Evolutionary conservation across 179 eudicot species (phyloP).

Genomic region (Carnegiea gigantea): DNA sequence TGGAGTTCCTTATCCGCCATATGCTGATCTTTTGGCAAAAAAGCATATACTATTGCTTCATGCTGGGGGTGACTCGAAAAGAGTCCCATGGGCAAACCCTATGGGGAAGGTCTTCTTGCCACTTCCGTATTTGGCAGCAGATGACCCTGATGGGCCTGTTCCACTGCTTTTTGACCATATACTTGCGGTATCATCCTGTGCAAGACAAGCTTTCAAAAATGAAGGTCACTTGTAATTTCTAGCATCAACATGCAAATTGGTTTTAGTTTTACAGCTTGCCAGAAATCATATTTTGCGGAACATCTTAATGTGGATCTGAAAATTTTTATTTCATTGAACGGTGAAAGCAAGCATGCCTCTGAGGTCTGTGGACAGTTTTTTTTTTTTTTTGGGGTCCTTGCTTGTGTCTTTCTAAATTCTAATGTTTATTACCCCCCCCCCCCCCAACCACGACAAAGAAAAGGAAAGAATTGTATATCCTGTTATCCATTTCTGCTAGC

Average conservation of each 20-base stretch:
- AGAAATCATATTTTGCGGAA: neutral
- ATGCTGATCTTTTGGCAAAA: conserved; percentile 53
- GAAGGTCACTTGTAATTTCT: conserved; percentile 58
- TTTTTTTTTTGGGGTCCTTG: neutral
- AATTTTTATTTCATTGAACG: neutral
- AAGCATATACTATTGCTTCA: conserved; percentile 89
- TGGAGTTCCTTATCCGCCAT: conserved; percentile 36
- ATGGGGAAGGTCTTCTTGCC: conserved; percentile 99
- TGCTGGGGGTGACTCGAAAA: conserved; percentile 99
- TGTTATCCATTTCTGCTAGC: neutral
- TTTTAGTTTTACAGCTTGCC: conserved; percentile 3
- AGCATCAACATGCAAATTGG: conserved; percentile 10
- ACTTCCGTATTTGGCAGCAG: conserved; percentile 91
- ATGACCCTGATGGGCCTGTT: conserved; percentile 97
- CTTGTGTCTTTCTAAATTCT: neutral
- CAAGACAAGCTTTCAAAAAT: conserved; percentile 88
- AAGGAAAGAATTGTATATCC: neutral
- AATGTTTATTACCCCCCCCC: too few species aligned
- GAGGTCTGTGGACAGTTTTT: neutral
- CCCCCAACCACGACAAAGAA: too few species aligned
- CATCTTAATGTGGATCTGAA: neutral
- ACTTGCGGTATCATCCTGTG: conserved; percentile 95
- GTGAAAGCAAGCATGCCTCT: conserved; percentile 6
- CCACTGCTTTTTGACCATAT: conserved; percentile 98
- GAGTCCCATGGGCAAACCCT: conserved; percentile 99